Evolutionary conservation across 2,329 filamentous ascomycete genomes (phyloP), one percentile per base, ranked within the genome.

Genomic region (Lecanicillium sp.): DNA sequence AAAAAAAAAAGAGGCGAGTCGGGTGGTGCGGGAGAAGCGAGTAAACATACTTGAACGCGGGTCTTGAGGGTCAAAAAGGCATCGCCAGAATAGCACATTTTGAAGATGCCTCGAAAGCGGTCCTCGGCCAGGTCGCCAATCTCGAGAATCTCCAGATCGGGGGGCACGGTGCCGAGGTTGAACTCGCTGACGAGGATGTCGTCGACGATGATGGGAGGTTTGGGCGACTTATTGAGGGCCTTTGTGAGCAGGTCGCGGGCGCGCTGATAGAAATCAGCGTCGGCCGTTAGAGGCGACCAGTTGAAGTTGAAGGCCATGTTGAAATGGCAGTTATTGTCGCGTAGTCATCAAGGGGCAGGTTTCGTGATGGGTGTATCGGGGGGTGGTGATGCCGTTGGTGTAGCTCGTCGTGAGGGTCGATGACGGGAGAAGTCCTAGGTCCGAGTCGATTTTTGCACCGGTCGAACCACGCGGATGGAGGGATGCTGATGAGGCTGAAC

Each of bases 271-370:
- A 92, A 92, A 52, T 81, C 78, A 56, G 87, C 90, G 69, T 97
- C 92, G 58, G 90, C 90, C 68, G 94, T 92, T 49, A 98, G 76
- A 58, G 92, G 92, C 77, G 88, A 95, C 92, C 92, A 98, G 87
- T 97, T 97, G 85, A 98, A 98, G 74, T 97, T 97, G 84, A 98
- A 98, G 52, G 92, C 92, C 92, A 98, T 98, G 65, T 66, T 72
- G 64, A 66, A 64, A 67, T 68, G 64, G 65, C 67, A 47, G 49
- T 56, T 49, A 53, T 49, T 39, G 50, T 50, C 50, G 54, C 53
- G 53, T 47, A 44, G 55, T 51, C 61, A 64, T 64, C 49, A 47
- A 51, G 48, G 37, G 46, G 43, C 33, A n/a, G 7, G 29, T 30
- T 8, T 15, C 6, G 29, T 13, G 29, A 5, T n/a, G 29, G 11